Evolutionary conservation across 2,329 filamentous ascomycete genomes (phyloP), one percentile per base, ranked within the genome.

Genomic region (Paecilomyces niveus): DNA sequence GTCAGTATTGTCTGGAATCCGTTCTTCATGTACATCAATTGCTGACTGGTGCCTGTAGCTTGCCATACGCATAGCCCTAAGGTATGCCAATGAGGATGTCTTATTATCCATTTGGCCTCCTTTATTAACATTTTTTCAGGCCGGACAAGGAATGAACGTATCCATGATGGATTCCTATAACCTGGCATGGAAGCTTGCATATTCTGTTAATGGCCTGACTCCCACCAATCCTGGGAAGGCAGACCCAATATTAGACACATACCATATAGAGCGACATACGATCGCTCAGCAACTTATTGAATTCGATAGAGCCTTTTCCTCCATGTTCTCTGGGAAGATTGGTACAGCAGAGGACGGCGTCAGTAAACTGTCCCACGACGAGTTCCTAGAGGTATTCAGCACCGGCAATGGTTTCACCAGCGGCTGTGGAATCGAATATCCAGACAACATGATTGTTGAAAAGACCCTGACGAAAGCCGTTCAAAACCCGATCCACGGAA

Each of bases 1-100:
- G 73, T 76, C 66, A 57, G 70, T 62, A 8, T 3, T 24, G 6
- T 22, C n/a, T 22, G 1, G 13, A 15, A 32, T 35, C 10, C 33
- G 24, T 22, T 29, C 39, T 26, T 2, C 15, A 13, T 21, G 15
- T 53, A 21, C 6, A 8, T n/a, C 39, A 53, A 8, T 24, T 52
- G 13, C 54, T 21, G 8, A 31, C 21, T 13, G 8, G n/a, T 33
- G n/a, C 26, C 33, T 45, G 3, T 49, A 74, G 87, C 88, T n/a
- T 90, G 87, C 64, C 89, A 92, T 71, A 91, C 88, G 0, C 89
- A 90, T 67, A 89, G 87, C 64, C 88, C 88, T 39, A 90, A 90
- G 67, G 72, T 73, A 63, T 45, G 54, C 54, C 4, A 24, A 21
- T 0, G 15, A 31, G 50, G 49, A 26, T 11, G 54, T 31, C 89